Base-by-base conservation (phyloP, 1,139 yeast species). In the Torulaspora pretoriensis region DNA sequence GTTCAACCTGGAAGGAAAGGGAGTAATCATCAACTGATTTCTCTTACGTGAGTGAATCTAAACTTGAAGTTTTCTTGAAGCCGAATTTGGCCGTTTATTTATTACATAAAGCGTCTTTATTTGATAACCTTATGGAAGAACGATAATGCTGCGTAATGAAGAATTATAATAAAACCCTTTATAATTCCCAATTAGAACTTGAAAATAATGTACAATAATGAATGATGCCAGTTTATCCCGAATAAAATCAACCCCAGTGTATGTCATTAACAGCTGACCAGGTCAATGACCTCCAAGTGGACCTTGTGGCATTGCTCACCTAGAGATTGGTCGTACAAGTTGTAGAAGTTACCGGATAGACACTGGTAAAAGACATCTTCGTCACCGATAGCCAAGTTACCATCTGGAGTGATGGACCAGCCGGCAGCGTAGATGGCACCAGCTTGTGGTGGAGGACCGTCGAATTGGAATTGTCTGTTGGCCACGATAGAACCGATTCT, bases 361-460 rank as follows among this genome's bases (percentile, higher is more conserved):
- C 94, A 85, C 73, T 83, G 88, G 79, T 78, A 84, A 80, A 85
- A 85, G 54, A 72, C 71, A 49, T 78, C 77, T 45, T 68, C 65
- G 68, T 73, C 71, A 71, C 94, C 94, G 56, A 85, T 71, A 47
- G 88, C 86, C 64, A 85, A 77, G 72, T 72, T 65, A 60, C 88
- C 89, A 46, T 78, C 83, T 48, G 67, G 61, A 50, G 82, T 74
- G 57, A 83, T 69, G 42, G 85, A 75, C 94, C 94, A 85, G 57
- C 94, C 94, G 50, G 81, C 87, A 64, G 94, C 94, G 70, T 81
- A 83, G 69, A 84, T 80, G 57, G 90, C 76, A 69, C 94, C 94
- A 48, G 92, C 90, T 75, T 84, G 94, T 62, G 92, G 92, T 70
- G 90, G 89, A 59, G 92, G 94, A 67, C 92, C 92, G 64, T 84